These are phyloP conservation scores for Carex pumila DNA, from an alignment of 176 grass and related monocot genomes.

Conservation along the genomic window DNA sequence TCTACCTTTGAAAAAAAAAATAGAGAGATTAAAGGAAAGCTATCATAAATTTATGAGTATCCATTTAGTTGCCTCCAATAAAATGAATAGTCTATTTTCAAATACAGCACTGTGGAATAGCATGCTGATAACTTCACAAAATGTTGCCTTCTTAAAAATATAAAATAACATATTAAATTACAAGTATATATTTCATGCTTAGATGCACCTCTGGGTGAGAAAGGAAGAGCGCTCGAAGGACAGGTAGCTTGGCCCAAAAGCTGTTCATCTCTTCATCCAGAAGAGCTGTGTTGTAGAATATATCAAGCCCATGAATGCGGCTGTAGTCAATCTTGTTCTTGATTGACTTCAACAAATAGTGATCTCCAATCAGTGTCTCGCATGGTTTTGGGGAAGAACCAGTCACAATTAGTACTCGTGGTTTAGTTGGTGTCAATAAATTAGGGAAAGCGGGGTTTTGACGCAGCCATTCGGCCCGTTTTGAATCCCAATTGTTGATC, in stretches of 20 bases:
- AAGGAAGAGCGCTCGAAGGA: slow-evolving; percentile 34
- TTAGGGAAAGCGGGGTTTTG: slow-evolving; percentile 26
- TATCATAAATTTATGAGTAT: not conserved
- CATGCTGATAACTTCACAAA: not conserved
- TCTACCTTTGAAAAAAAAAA: slow-evolving; percentile 26
- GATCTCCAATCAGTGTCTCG: slow-evolving; percentile 33
- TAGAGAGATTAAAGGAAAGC: not conserved
- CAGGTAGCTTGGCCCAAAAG: slow-evolving; percentile 37
- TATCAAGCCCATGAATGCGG: slow-evolving; percentile 37
- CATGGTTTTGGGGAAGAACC: slow-evolving; percentile 38
- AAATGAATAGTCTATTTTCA: not conserved
- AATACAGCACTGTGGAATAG: not conserved
- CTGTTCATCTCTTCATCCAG: slow-evolving; percentile 28
- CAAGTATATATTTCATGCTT: not conserved
- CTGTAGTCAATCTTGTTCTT: slow-evolving; percentile 54
- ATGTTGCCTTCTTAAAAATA: not conserved
- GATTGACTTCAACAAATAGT: slow-evolving; percentile 33
- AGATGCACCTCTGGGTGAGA: slow-evolving; percentile 29
- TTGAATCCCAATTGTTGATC: slow-evolving; percentile 33
- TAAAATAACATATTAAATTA: not conserved
- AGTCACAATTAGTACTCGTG: slow-evolving; percentile 31
- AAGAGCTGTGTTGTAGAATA: slow-evolving; percentile 42
- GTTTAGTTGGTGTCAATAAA: slow-evolving; percentile 5
- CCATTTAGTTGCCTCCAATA: not conserved
- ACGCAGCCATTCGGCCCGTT: slow-evolving; percentile 27